Base-by-base conservation (phyloP, 768 basidiomycete genomes). In the Tricholoma sp. region DNA sequence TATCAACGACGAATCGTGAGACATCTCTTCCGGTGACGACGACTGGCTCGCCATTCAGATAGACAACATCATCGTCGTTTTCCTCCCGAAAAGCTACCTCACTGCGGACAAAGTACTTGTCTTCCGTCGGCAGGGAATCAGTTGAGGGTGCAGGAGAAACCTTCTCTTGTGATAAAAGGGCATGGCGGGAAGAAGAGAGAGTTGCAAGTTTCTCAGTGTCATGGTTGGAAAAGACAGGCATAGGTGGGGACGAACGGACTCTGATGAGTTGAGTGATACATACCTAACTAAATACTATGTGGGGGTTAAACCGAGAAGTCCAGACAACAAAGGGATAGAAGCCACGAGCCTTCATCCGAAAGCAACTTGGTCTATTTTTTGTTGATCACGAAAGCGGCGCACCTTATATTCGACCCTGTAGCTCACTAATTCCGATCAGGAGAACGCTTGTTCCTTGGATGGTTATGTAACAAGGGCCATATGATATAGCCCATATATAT, bases 1-100 rank as follows among this genome's bases (percentile, higher is more conserved):
- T 44, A 61, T 84, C 82, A 56, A 84, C 73, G n/a, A 79, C 76
- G 59, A 76, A 82, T 31, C 72, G 72, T 0, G 82, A 82, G 54
- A 83, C 80, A 61, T 83, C 82, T 47, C 58, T 64, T 33, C 82
- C 82, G 48, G 68, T 73, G 3, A 68, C 73, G 50, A 77, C 70
- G n/a, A 77, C 68, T 1, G 74, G 74, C 64, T 77, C 76, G 29
- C 74, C 74, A 20, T 76, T 72, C 47, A 66, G 60, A 34, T 62
- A 68, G 44, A 67, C 55, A 1, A 70, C 71, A 44, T 67, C 66
- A 13, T 73, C 68, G 28, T 71, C 64, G 8, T 61, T 65, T 24
- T 59, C 61, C 36, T 64, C 24, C 24, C 24, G 24, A 1, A 24
- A 57, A 9, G 61, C n/a, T 52, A 33, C 34, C 13, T 54, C n/a